A percentile compares a stretch with the other conserved stretches of the same genome.
phyloP scores from a whole-genome alignment of 495 filamentous ascomycete genomes.

The Penicillium longicatenatum region DNA sequence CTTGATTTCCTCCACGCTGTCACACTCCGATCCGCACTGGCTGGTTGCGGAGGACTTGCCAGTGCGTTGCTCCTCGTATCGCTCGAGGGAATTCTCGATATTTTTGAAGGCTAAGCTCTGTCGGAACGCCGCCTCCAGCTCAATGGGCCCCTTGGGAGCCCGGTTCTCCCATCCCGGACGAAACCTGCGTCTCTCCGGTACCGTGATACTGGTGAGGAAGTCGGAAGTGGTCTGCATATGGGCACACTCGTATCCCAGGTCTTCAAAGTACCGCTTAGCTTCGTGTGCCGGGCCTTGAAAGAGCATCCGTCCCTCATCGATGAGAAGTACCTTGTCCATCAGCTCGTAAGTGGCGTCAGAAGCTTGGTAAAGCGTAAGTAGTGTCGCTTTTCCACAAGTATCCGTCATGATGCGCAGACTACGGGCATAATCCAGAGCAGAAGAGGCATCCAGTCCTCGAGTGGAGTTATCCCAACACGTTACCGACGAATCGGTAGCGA shows the following conservation, averaged over 20 bases:
- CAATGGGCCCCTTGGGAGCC: constrained; percentile 67
- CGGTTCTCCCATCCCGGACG: constrained; percentile 64
- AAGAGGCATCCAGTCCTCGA: constrained; percentile 78
- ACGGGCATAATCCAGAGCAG: constrained; percentile 70
- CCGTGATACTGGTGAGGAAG: constrained; percentile 81
- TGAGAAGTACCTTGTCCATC: constrained; percentile 84
- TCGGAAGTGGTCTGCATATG: constrained; percentile 82
- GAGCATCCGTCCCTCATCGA: constrained; percentile 76
- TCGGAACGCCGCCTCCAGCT: constrained; percentile 61
- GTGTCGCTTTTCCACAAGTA: constrained; percentile 74
- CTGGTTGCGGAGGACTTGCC: constrained; percentile 32
- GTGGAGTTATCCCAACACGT: constrained; percentile 85
- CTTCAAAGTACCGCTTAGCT: constrained; percentile 77
- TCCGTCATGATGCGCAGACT: constrained; percentile 78
- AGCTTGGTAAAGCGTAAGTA: constrained; percentile 81
- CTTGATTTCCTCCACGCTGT: constrained; percentile 43
- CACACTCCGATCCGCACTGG: constrained; percentile 41
- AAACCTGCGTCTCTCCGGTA: constrained; percentile 69
- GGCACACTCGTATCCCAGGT: constrained; percentile 74
- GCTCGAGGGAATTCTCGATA: constrained; percentile 49
- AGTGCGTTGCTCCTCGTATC: constrained; percentile 45
- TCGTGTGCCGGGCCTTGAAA: constrained; percentile 74
- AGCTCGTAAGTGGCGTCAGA: constrained; percentile 79
- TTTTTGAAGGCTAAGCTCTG: constrained; percentile 49
- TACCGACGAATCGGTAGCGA: constrained; percentile 74